A percentile compares a stretch with the other conserved stretches of the same genome.
These are phyloP conservation scores for Chlorociboria aeruginascens DNA, from an alignment of 495 filamentous ascomycete species.

Conservation along the genomic window DNA sequence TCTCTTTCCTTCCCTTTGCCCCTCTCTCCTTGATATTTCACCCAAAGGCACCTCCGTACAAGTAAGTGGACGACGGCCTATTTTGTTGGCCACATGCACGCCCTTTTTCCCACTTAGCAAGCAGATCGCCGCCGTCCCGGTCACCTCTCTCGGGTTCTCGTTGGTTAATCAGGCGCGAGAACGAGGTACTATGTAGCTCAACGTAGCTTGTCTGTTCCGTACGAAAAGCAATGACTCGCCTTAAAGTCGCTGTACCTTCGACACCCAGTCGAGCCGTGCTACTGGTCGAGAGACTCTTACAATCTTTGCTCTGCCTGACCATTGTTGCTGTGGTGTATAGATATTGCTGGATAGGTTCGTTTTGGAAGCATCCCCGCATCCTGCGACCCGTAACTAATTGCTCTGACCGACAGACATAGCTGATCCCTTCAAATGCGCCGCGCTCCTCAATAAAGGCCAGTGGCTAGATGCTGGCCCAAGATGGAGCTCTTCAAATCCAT, in stretches of 20 bases:
- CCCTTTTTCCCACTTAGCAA: too few species aligned
- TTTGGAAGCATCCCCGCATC: not conserved
- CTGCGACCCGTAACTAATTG: constrained; percentile 8
- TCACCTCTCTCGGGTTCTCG: too few species aligned
- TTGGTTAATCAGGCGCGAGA: too few species aligned
- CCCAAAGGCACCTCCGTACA: too few species aligned
- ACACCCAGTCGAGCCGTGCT: not conserved
- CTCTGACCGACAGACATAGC: constrained; percentile 23
- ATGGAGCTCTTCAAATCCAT: constrained; percentile 14
- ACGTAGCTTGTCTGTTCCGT: not conserved
- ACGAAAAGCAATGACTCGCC: constrained; percentile 1
- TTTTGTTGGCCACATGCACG: too few species aligned
- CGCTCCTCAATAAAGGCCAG: constrained; percentile 37
- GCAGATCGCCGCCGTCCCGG: too few species aligned
- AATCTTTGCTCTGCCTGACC: constrained; percentile 16
- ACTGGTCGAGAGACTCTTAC: not conserved
- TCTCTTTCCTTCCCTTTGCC: too few species aligned
- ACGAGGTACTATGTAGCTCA: not conserved
- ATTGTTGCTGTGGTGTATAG: constrained; percentile 23
- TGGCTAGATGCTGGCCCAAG: constrained; percentile 35
- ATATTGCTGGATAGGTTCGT: constrained; percentile 26
- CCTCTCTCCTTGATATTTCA: too few species aligned
- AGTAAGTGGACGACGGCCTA: too few species aligned
- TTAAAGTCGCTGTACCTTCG: not conserved
- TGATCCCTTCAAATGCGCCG: constrained; percentile 43